These are phyloP conservation scores for Candida frijolesensis DNA, from an alignment of 1,139 yeast species.

Conservation along the genomic window DNA sequence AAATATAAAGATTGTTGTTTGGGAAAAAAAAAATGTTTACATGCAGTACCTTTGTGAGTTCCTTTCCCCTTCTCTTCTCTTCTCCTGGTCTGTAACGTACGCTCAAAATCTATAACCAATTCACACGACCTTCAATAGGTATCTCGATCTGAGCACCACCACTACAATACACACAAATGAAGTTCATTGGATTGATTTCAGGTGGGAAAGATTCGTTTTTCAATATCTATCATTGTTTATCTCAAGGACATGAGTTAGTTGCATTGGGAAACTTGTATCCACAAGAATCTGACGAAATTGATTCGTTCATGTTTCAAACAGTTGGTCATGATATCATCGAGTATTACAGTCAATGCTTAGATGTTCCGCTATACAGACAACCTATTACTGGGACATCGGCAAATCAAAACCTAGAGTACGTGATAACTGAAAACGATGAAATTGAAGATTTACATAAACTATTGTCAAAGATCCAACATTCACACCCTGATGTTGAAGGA, in stretches of 20 bases:
- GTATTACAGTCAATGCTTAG: constrained; percentile 67
- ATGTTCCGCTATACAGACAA: constrained; percentile 78
- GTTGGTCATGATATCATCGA: constrained; percentile 89
- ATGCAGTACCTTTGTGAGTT: neutral
- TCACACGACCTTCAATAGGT: neutral
- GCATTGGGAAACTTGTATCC: constrained; percentile 90
- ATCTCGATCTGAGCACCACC: neutral
- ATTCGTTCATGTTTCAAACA: constrained; percentile 96
- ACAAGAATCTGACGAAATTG: constrained; percentile 63
- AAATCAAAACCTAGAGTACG: constrained; percentile 71
- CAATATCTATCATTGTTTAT: constrained; percentile 80
- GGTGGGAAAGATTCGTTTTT: constrained; percentile 97
- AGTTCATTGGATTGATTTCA: constrained; percentile 85
- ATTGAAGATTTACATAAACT: constrained; percentile 75
- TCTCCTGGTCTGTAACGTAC: neutral
- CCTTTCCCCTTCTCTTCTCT: too few species aligned
- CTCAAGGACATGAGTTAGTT: constrained; percentile 78
- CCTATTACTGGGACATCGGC: constrained; percentile 59
- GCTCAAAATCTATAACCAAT: neutral
- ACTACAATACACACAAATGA: constrained; percentile 49
- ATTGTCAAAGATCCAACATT: constrained; percentile 43
- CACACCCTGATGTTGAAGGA: constrained; percentile 76
- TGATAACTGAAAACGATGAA: constrained; percentile 69
- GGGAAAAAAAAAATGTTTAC: neutral
- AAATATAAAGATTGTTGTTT: neutral